Evolutionary conservation across 176 grass and related monocot species (phyloP).

Genomic region (Eragrostis curvula): DNA sequence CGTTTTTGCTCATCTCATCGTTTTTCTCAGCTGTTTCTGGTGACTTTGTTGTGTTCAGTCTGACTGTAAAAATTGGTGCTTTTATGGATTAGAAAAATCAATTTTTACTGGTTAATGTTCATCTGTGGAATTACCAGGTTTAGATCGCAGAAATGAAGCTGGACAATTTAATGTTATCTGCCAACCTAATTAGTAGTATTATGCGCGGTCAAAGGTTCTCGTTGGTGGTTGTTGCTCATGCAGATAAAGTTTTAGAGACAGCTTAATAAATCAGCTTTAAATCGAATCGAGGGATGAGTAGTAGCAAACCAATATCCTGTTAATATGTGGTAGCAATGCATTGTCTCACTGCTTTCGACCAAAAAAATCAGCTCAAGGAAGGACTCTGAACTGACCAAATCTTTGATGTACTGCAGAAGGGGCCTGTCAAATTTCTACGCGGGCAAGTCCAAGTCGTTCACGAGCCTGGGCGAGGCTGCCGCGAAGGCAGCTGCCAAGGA

Average conservation of each 20-base stretch:
- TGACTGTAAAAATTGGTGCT: not conserved
- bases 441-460: conserved; percentile 90
- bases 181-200: not conserved
- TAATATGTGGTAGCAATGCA: too few relatives aligned
- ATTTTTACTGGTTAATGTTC: conserved; percentile 2
- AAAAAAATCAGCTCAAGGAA: too few relatives aligned
- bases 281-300: not conserved
- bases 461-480: conserved; percentile 61
- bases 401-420: conserved; percentile 32
- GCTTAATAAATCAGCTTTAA: not conserved
- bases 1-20: too few relatives aligned
- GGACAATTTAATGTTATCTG: not conserved
- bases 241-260: not conserved
- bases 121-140: not conserved
- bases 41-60: not conserved
- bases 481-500: conserved; percentile 56
- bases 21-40: not conserved
- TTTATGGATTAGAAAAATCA: not conserved
- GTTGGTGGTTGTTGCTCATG: not conserved
- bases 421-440: conserved; percentile 86
- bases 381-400: conserved; percentile 3
- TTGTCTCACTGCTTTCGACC: too few relatives aligned
- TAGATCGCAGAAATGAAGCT: conserved; percentile 14
- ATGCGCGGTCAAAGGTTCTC: not conserved
- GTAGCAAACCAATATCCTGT: too few relatives aligned